Evolutionary conservation across 2,329 filamentous ascomycete genomes (phyloP), one percentile per base, ranked within the genome.

Genomic region (Pyrenophora teres): DNA sequence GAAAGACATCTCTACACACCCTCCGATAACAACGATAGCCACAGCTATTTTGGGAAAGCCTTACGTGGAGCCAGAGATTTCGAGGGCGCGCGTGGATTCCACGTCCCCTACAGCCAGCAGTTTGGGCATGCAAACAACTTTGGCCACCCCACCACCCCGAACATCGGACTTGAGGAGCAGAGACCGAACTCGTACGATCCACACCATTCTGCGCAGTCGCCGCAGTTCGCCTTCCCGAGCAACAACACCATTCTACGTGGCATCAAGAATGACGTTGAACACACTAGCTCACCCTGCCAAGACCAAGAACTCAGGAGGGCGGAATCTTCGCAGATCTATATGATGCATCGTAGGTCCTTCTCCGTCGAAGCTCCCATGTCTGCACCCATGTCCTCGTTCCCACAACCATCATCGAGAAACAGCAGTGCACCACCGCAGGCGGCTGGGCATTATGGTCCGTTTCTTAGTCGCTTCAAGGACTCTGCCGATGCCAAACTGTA

Each of bases 401-500:
- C 35, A 18, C 36, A 49, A 9, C 18, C 44, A n/a, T 43, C 31
- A 6, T 48, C 54, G 9, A 43, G 48, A 33, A 38, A 37, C 39
- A 38, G 36, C 18, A 40, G 41, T 33, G 19, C 46, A 40, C 37
- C 44, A 38, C 23, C 57, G 30, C 50, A 60, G 25, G 48, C 37
- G 23, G 39, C 23, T 3, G 50, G 51, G 23, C 56, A 40, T 13
- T 72, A 67, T 37, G 39, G 40, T 2, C 46, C 63, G 0, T 72
- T 70, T 31, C 40, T 52, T 6, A 50, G 55, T 12, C 40, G 54
- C 0, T 72, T 72, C 31, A 18, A 15, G 4, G 43, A 55, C 19
- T 59, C 68, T 1, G 47, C 56, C 10, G 50, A 42, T 13, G 69
- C 70, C 12, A 63, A 63, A 37, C 25, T 48, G 2, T 62, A 66